Evolutionary conservation across 2,329 filamentous ascomycete genomes (phyloP), one percentile per base, ranked within the genome.

Genomic region (Aciculosporium take): DNA sequence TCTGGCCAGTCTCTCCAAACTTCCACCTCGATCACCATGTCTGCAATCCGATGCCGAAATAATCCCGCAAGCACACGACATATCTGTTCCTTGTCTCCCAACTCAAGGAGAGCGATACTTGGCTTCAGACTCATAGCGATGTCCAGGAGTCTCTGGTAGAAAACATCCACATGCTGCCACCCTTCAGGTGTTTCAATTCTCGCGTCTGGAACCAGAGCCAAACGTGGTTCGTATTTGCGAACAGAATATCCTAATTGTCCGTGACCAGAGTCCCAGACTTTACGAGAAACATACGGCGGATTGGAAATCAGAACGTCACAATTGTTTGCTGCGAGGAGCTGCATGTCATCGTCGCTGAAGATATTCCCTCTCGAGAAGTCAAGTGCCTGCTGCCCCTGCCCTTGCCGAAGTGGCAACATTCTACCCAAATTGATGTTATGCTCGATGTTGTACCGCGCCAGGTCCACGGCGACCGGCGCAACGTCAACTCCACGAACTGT

Each of bases 201-300:
- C 2, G 53, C 43, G 12, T 48, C 47, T 0, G 73, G 72, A 8
- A 96, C 84, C 12, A 96, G 68, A 0, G 91, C 91, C 10, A 84
- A 61, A 48, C 66, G 74, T 3, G 91, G 91, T 60, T 98, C 91
- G 56, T 77, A 86, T 35, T 76, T 76, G 13, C 86, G 74, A 24
- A 95, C 89, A 10, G 84, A 89, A 52, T 84, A 87, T 7, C 72
- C 74, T 34, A 68, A 49, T 25, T 66, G 59, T 13, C 59, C 60
- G 9, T 51, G 51, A 15, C 62, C 64, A 3, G 58, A 48, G 28
- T 56, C 45, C 64, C 64, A 68, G 8, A 60, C 52, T 30, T 56
- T 49, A 0, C 67, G 63, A 2, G 87, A 93, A 39, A 96, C 80
- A 57, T 96, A 96, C 0, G 91, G 91, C 13, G 91, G 91, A 53